These are phyloP conservation scores for Magnolia kwangsiensis DNA, from an alignment of 164 flowering plant genomes.

Conservation along the genomic window DNA sequence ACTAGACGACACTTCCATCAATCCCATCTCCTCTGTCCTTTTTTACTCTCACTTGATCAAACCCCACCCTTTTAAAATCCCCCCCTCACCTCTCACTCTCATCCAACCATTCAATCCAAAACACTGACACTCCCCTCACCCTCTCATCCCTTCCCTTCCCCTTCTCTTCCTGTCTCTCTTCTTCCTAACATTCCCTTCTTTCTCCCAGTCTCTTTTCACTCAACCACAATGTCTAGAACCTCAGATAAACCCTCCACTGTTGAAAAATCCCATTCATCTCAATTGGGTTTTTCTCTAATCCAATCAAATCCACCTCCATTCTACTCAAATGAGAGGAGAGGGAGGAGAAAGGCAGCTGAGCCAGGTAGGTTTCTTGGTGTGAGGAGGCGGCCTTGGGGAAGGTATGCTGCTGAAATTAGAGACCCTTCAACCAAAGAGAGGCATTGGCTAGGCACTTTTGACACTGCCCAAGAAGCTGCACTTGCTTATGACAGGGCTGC, in stretches of 20 bases:
- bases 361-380: slow-evolving; percentile 95
- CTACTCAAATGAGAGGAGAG: slow-evolving; percentile 23
- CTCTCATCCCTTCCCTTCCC: slow-evolving; percentile 5
- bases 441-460: slow-evolving; percentile 97
- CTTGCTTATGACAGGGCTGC: slow-evolving; percentile 97
- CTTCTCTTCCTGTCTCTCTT: slow-evolving; percentile 5
- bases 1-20: slow-evolving; percentile 31
- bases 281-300: slow-evolving; percentile 42
- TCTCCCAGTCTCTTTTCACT: slow-evolving; percentile 6
- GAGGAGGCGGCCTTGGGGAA: slow-evolving; percentile 88
- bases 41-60: slow-evolving; percentile 22
- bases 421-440: slow-evolving; percentile 93
- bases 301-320: slow-evolving; percentile 36
- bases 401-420: slow-evolving; percentile 94
- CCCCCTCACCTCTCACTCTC: slow-evolving; percentile 13
- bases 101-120: slow-evolving; percentile 4
- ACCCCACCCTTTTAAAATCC: slow-evolving; percentile 31
- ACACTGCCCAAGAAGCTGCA: slow-evolving; percentile 97
- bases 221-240: slow-evolving; percentile 38
- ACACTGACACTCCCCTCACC: not conserved
- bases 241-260: slow-evolving; percentile 28
- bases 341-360: slow-evolving; percentile 68
- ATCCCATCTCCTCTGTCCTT: slow-evolving; percentile 23
- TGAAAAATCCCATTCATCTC: slow-evolving; percentile 19
- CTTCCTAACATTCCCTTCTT: slow-evolving; percentile 8